Conservation (phyloP, 306 rosid species). For the Begonia fuchsioides region DNA sequence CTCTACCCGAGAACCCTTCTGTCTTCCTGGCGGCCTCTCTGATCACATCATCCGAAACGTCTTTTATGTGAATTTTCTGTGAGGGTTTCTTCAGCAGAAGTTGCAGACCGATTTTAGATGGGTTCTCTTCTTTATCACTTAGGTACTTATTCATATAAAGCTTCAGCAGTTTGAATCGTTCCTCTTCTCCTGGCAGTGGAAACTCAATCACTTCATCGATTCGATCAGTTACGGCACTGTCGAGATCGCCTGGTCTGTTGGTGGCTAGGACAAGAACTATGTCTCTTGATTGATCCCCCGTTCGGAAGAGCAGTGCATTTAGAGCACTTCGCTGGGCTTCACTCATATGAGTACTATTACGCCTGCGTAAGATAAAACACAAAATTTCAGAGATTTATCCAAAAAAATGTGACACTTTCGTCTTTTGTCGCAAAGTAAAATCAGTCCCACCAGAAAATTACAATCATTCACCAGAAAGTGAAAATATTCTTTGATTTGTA, state of each 20-base stretch:
- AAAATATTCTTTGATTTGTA: no score
- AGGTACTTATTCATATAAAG: slow-evolving; percentile 70
- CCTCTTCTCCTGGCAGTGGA: no score
- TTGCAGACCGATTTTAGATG: slow-evolving; percentile 27
- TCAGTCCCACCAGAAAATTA: no score
- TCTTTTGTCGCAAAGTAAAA: no score
- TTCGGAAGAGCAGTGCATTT: slow-evolving; percentile 91
- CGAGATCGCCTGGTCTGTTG: slow-evolving; percentile 96
- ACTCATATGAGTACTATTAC: slow-evolving; percentile 89
- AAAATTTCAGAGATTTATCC: no score
- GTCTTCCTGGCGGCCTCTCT: slow-evolving; percentile 68
- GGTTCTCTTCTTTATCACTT: slow-evolving; percentile 21
- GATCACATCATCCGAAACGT: slow-evolving; percentile 53
- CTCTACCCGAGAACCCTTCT: no score
- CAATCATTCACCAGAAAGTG: no score
- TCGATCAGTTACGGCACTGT: no score
- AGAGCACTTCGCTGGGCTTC: slow-evolving; percentile 99
- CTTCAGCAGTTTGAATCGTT: no score
- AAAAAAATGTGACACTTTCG: no score
- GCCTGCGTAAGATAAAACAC: slow-evolving; percentile 34
- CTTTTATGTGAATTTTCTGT: slow-evolving; percentile 41
- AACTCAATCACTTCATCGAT: no score
- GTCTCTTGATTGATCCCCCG: slow-evolving; percentile 97
- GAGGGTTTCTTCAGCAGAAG: slow-evolving; percentile 29
- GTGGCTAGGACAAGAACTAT: slow-evolving; percentile 93